A percentile compares a stretch with the other conserved stretches of the same genome.
phyloP scores from a whole-genome alignment of 1,139 yeast genomes.

The Pichia sp. region DNA sequence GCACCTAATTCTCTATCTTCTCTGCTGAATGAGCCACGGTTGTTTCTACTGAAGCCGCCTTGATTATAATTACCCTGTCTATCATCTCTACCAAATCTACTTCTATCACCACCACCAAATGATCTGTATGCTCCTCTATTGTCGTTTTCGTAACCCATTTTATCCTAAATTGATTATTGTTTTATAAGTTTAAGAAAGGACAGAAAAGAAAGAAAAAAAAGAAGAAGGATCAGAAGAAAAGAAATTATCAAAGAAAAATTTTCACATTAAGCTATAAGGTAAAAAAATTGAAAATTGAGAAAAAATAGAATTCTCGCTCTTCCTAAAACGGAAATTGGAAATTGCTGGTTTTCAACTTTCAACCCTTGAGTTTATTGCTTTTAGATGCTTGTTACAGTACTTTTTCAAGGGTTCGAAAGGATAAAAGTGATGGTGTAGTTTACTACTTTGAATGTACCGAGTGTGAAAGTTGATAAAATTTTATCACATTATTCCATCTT shows the following conservation, averaged over 20 bases:
- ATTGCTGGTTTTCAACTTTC: not conserved
- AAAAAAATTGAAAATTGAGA: not conserved
- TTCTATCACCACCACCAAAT: slow-evolving; percentile 37
- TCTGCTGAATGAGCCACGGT: slow-evolving; percentile 33
- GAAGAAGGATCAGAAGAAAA: not conserved
- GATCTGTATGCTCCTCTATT: slow-evolving; percentile 27
- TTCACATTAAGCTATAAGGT: not conserved
- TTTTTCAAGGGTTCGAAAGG: too few species aligned
- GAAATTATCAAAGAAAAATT: not conserved
- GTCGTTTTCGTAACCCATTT: slow-evolving; percentile 33
- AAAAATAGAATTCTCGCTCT: not conserved
- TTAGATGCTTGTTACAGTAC: too few species aligned
- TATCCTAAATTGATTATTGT: not conserved
- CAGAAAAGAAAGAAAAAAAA: not conserved
- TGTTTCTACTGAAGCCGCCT: slow-evolving; percentile 9
- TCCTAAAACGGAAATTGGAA: not conserved
- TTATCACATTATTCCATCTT: too few species aligned
- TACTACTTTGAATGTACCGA: too few species aligned
- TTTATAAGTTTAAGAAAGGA: not conserved
- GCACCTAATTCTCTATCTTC: slow-evolving; percentile 46
- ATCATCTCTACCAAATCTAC: slow-evolving; percentile 34
- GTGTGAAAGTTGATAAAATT: too few species aligned
- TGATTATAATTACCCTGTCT: slow-evolving; percentile 26
- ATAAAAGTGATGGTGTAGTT: too few species aligned
- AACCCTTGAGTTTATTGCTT: too few species aligned